Percentiles rank a stretch among this genome's conserved stretches.
phyloP scores from a whole-genome alignment of 176 grass and related monocot species.

The Oryza brachyantha region DNA sequence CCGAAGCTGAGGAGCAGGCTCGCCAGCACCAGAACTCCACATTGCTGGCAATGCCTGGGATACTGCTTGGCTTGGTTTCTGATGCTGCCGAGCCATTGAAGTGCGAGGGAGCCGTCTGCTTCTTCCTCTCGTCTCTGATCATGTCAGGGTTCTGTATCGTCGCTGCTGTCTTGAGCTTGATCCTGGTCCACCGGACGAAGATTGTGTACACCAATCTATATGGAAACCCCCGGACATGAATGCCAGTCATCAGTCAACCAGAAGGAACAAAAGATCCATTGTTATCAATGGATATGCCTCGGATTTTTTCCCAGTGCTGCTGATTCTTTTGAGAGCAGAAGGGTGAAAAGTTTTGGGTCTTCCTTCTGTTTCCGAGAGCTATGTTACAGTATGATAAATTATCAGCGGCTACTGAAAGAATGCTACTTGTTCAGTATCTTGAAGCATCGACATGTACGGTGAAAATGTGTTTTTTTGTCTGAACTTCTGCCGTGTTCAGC shows the following conservation, averaged over 20 bases:
- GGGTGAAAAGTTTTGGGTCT: neutral
- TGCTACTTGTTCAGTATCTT: neutral
- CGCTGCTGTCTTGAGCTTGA: slow-evolving; percentile 58
- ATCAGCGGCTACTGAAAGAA: neutral
- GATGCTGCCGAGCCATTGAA: slow-evolving; percentile 36
- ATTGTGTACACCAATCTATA: slow-evolving; percentile 71
- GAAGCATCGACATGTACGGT: neutral
- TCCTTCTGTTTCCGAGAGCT: neutral
- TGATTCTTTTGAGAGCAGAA: slow-evolving; percentile 3
- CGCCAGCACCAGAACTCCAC: slow-evolving; percentile 32
- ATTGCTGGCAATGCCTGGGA: slow-evolving; percentile 19
- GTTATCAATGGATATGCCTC: neutral
- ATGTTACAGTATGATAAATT: neutral
- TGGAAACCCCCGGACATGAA: slow-evolving; percentile 31
- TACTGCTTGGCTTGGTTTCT: slow-evolving; percentile 31
- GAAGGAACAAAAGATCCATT: neutral
- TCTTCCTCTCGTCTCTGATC: slow-evolving; percentile 79
- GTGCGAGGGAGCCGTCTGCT: slow-evolving; percentile 75
- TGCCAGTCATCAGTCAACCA: neutral
- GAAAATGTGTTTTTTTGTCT: neutral
- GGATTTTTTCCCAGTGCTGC: neutral
- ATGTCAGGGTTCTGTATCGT: slow-evolving; percentile 85
- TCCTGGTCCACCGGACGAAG: slow-evolving; percentile 70
- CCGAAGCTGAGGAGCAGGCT: slow-evolving; percentile 79
- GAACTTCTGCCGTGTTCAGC: slow-evolving; percentile 5